Base-by-base conservation (phyloP, 768 basidiomycete genomes). In the Phlebiopsis flavidoalba region DNA sequence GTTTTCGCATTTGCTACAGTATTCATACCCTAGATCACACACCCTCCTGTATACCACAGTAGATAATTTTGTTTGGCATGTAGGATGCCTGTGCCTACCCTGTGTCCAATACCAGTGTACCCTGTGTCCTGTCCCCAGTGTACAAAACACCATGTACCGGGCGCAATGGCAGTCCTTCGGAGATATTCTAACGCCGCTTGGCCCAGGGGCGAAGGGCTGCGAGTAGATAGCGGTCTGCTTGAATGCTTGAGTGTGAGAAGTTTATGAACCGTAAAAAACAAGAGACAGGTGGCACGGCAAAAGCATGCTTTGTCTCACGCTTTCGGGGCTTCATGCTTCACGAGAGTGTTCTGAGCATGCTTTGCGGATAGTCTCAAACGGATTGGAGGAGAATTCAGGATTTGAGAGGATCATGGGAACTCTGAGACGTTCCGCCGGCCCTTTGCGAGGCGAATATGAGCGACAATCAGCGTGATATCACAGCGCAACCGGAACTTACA, bases 281-380 rank as follows among this genome's bases (percentile, higher is more conserved):
- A 31, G 26, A 31, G 26, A 31, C 26, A 31, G 26, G 6, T 31
- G 26, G 26, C 26, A 31, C 26, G 26, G 26, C 3, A 31, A 31
- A 31, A 31, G 3, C 26, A 31, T 31, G 26, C 26, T 31, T 31
- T 31, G 26, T 31, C 26, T 49, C 48, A 49, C 21, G 37, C 31
- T 55, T 60, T 51, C 11, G 67, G 67, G 1, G 61, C 57, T 19
- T 74, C 67, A 63, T 80, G 84, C 64, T 83, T 85, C 37, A 91
- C 62, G 11, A 92, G 76, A 0, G 91, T 91, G 68, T 93, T 93
- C 70, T 87, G 80, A 2, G 86, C 89, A 70, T 93, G 91, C 4
- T 80, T n/a, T 87, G 5, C 89, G 86, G 65, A 93, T 89, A 1
- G 89, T 86, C 66, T 85, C 76, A 69, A 93, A 93, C 1, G 91